Conservation (phyloP, 1,284 basidiomycete species). For the Boletus sp. region DNA sequence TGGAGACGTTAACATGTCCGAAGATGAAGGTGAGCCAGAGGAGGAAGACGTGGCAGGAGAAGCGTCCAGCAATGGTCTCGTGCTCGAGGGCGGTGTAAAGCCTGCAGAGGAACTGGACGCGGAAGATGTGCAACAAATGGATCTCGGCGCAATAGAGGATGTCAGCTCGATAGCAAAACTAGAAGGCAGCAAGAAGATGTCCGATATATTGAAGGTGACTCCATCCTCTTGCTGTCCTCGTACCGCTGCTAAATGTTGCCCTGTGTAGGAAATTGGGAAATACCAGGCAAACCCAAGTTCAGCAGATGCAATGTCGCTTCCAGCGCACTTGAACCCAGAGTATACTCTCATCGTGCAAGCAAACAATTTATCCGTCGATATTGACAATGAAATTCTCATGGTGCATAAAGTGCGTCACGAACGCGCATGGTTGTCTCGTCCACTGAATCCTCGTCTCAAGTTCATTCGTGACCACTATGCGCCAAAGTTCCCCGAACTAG, state of each 20-base stretch:
- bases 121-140: slow-evolving; percentile 92
- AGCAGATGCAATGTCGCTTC: slow-evolving; percentile 71
- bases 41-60: slow-evolving; percentile 41
- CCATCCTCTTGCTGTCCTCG: background rate
- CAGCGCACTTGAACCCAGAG: slow-evolving; percentile 91
- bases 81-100: slow-evolving; percentile 85
- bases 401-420: slow-evolving; percentile 82
- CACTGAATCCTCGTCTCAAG: slow-evolving; percentile 39
- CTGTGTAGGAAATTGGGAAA: slow-evolving; percentile 79
- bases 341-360: slow-evolving; percentile 96
- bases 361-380: slow-evolving; percentile 97
- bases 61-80: slow-evolving; percentile 55
- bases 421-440: slow-evolving; percentile 28
- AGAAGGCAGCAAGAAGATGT: slow-evolving; percentile 82
- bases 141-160: slow-evolving; percentile 79
- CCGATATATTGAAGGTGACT: slow-evolving; percentile 77
- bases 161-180: slow-evolving; percentile 87
- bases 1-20: slow-evolving; percentile 51
- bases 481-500: slow-evolving; percentile 94
- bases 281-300: slow-evolving; percentile 78
- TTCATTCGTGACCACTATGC: slow-evolving; percentile 99
- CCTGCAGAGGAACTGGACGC: slow-evolving; percentile 93
- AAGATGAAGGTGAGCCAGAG: slow-evolving; percentile 44
- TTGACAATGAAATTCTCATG: slow-evolving; percentile 96
- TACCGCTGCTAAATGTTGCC: background rate